Evolutionary conservation across 192 early-diverging fungal genomes (phyloP), one percentile per base, ranked within the genome.

Genomic region (Anaeromyces robustus): DNA sequence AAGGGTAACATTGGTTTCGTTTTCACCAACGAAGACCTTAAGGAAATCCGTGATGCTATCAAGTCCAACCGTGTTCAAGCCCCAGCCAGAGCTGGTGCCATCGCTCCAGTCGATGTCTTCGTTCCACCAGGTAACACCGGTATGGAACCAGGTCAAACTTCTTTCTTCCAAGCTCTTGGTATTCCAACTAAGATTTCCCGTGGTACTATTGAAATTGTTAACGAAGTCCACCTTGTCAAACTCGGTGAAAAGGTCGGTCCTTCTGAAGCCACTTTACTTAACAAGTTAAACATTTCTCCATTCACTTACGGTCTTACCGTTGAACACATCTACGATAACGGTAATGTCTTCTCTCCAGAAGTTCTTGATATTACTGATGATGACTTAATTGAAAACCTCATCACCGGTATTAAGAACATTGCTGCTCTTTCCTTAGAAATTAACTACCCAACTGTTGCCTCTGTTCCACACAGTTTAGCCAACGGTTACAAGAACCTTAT

Each of bases 101-200:
- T 96, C 78, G 96, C 98, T 85, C 98, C 96, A 83, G 90, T 94
- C 85, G 93, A 96, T 89, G 98, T 97, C 84, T 86, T 87, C 85
- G 92, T 97, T 84, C 96, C 96, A 79, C 95, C 93, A 83, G 93
- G 93, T 88, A 99, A 99, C 95, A 99, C 98, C 84, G 98, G 98
- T 89, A 97, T 98, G 95, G 96, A 98, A 88, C 98, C 98, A 87
- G 96, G 96, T 83, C 95, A 97, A 94, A 98, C 96, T 84, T 97
- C 96, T 81, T 99, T 99, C 95, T 99, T 99, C 95, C 98, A 99
- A 91, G 96, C 98, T 86, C 91, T 99, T 83, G 94, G 96, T 89
- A 94, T 99, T 88, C 96, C 98, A 80, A 99, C 98, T 94, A 99
- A 99, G 96, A 99, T 99, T 94, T 92, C 98, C 83, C 94, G 95